Evolutionary conservation across 768 basidiomycete species (phyloP).

Genomic region (Mycena kentingensis): DNA sequence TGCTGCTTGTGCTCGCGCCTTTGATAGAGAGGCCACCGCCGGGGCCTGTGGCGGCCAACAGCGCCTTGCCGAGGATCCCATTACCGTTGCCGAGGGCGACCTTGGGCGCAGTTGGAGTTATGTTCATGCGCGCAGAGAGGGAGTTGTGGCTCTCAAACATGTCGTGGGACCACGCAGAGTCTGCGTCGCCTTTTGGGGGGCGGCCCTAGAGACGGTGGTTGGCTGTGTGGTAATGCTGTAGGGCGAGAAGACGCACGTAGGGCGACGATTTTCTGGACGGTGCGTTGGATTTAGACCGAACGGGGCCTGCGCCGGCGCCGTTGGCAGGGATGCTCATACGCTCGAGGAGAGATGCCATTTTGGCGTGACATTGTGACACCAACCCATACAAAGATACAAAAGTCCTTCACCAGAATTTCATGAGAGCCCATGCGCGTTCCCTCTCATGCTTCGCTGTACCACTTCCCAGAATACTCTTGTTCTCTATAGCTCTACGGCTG

Average conservation of each 20-base stretch:
- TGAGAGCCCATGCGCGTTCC: constrained; percentile 52
- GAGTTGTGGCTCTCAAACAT: constrained; percentile 63
- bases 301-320: constrained; percentile 45
- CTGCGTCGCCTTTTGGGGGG: constrained; percentile 64
- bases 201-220: constrained; percentile 52
- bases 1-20: constrained; percentile 53
- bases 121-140: constrained; percentile 59
- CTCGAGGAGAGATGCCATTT: constrained; percentile 62
- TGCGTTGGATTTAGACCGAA: constrained; percentile 43
- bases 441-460: constrained; percentile 70
- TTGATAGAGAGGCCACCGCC: constrained; percentile 58
- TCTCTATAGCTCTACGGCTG: constrained; percentile 86
- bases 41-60: constrained; percentile 57
- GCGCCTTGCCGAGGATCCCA: constrained; percentile 58
- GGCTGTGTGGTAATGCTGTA: constrained; percentile 16
- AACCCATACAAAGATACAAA: constrained; percentile 21
- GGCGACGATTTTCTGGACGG: constrained; percentile 46
- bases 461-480: constrained; percentile 81
- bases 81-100: constrained; percentile 44
- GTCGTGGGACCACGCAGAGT: constrained; percentile 73
- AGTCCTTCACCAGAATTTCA: constrained; percentile 51
- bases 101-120: constrained; percentile 48
- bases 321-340: constrained; percentile 51
- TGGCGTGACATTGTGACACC: constrained; percentile 2
- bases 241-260: constrained; percentile 49